Conservation (phyloP, 2,329 filamentous ascomycete species). For the Pseudogymnoascus sp. region DNA sequence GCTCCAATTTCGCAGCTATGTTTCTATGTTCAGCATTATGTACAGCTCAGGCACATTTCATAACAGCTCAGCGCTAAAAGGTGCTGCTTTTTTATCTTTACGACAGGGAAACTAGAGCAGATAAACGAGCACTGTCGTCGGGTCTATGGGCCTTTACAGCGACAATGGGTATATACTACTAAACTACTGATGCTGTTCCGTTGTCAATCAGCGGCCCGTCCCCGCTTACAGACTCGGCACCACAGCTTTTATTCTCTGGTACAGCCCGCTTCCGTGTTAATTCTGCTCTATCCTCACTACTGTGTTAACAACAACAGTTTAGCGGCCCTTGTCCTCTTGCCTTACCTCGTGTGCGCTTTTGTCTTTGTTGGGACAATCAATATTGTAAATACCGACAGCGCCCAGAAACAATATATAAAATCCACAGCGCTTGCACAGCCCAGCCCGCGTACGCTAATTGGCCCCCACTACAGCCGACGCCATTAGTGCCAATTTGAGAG, state of each 20-base stretch:
- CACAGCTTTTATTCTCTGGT: not conserved
- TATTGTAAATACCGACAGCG: not conserved
- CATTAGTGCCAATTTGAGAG: not conserved
- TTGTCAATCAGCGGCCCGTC: no score
- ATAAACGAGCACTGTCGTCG: no score
- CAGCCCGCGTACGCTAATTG: not conserved
- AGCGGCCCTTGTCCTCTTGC: not conserved
- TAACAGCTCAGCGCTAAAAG: no score
- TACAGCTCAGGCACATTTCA: no score
- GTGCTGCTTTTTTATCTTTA: no score
- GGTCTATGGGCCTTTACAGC: no score
- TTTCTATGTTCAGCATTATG: no score
- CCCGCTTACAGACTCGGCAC: not conserved
- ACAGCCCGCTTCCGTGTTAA: no score
- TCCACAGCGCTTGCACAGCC: not conserved
- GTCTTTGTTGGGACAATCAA: not conserved
- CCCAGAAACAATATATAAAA: not conserved
- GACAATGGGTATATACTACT: no score
- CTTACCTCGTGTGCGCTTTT: not conserved
- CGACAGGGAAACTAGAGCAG: no score
- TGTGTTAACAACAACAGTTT: not conserved
- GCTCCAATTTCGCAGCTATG: conserved; percentile 42
- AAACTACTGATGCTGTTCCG: no score
- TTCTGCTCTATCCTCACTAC: no score
- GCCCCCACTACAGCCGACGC: not conserved